Percentiles rank a stretch among this genome's conserved stretches.
These are phyloP conservation scores for Neurospora hispaniola DNA, from an alignment of 495 filamentous ascomycete species.

Conservation along the genomic window DNA sequence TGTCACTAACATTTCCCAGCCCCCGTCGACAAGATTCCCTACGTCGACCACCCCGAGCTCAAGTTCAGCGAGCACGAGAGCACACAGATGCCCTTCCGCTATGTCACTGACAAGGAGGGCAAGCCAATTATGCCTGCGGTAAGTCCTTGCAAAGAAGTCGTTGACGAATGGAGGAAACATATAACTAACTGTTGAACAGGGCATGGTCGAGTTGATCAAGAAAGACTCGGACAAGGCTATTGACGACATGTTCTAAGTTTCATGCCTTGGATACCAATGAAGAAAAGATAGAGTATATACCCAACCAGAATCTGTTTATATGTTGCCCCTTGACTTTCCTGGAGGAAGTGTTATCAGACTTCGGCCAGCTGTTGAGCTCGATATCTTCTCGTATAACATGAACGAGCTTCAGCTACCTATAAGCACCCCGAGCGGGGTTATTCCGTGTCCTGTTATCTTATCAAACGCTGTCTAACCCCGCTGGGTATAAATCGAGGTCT, in stretches of 20 bases:
- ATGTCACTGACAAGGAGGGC: constrained; percentile 65
- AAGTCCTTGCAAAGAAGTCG: constrained; percentile 16
- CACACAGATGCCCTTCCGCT: constrained; percentile 95
- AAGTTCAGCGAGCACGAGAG: constrained; percentile 83
- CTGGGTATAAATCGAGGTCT: neutral
- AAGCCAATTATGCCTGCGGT: constrained; percentile 86
- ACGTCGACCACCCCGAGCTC: constrained; percentile 80
- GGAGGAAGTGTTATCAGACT: neutral
- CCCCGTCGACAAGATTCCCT: constrained; percentile 63
- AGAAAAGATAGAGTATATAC: neutral
- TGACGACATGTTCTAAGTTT: constrained; percentile 62
- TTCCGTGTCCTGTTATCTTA: constrained; percentile 12
- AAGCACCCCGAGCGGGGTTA: constrained; percentile 6
- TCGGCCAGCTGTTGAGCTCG: neutral
- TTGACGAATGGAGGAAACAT: neutral
- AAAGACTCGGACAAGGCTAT: constrained; percentile 88
- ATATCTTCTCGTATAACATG: neutral
- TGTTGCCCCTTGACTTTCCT: neutral
- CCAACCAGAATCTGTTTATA: neutral
- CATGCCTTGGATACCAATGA: neutral
- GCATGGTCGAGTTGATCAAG: constrained; percentile 89
- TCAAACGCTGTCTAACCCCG: constrained; percentile 1
- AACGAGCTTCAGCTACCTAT: neutral
- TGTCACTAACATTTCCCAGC: constrained; percentile 34
- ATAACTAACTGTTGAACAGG: constrained; percentile 35